Percentiles rank a stretch among this genome's conserved stretches.
Conservation (phyloP, 2,329 filamentous ascomycete species). For the Clonostachys rosea region DNA sequence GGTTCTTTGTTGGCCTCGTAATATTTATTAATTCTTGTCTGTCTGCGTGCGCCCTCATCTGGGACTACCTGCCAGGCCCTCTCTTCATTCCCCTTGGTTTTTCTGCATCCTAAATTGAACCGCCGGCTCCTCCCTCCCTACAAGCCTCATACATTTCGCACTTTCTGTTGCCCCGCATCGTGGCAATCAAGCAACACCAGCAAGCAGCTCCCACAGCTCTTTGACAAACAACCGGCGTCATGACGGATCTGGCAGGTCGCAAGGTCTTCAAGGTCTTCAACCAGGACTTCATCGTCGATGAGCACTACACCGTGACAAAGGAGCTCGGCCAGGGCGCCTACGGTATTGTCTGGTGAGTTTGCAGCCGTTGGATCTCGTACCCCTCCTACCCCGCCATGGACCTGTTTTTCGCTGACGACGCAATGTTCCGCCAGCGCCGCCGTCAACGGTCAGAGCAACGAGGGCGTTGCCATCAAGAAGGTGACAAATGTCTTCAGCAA, state of each 20-base stretch:
- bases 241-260: conserved; percentile 33
- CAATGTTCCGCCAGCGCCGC: conserved; percentile 63
- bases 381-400: conserved; percentile 1
- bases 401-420: conserved; percentile 7
- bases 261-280: conserved; percentile 99
- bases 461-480: conserved; percentile 98
- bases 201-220: neutral
- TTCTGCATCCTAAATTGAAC: no score
- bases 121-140: no score
- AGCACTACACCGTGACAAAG: conserved; percentile 97
- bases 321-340: conserved; percentile 97
- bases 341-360: conserved; percentile 87
- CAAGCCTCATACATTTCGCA: no score
- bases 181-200: neutral
- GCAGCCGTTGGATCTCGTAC: neutral
- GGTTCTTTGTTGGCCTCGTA: no score
- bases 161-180: conserved; percentile 1
- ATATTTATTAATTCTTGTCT: no score
- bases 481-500: conserved; percentile 99
- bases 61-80: no score
- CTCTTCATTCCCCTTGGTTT: no score
- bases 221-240: neutral
- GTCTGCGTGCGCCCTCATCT: no score
- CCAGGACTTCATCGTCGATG: conserved; percentile 98
- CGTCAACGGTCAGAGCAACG: conserved; percentile 82